These are phyloP conservation scores for Conticribra weissflogii DNA, from an alignment of 108 stramenopile species.

Conservation along the genomic window DNA sequence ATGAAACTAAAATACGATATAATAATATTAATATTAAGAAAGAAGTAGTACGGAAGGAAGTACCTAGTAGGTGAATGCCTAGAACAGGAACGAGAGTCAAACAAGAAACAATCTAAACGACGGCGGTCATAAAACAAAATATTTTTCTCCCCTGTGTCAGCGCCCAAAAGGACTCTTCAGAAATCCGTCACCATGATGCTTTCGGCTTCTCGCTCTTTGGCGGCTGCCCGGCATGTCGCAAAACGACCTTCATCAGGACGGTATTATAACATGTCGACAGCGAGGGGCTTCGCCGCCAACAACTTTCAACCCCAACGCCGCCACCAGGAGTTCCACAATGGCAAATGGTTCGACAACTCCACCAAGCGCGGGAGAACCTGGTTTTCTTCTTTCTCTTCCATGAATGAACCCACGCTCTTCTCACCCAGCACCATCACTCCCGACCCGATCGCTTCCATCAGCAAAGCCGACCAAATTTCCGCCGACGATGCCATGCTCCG, in stretches of 20 bases:
- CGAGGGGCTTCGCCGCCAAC: neutral
- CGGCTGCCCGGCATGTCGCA: slow-evolving; percentile 7
- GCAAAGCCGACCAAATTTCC: neutral
- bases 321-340: neutral
- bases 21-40: too few species aligned
- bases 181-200: too few species aligned
- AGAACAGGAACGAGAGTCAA: too few species aligned
- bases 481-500: slow-evolving; percentile 62
- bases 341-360: neutral
- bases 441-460: neutral
- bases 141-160: too few species aligned
- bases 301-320: neutral
- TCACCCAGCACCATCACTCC: neutral
- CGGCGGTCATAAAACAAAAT: too few species aligned
- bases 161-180: too few species aligned
- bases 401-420: slow-evolving; percentile 48
- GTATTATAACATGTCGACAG: neutral
- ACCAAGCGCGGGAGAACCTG: neutral
- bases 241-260: neutral
- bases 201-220: slow-evolving; percentile 1
- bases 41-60: too few species aligned
- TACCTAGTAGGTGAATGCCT: too few species aligned
- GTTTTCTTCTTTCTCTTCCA: slow-evolving; percentile 24
- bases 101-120: too few species aligned
- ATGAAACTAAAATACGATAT: too few species aligned